Base-by-base conservation (phyloP, 345 rosid genomes). In the Euclidium syriacum region DNA sequence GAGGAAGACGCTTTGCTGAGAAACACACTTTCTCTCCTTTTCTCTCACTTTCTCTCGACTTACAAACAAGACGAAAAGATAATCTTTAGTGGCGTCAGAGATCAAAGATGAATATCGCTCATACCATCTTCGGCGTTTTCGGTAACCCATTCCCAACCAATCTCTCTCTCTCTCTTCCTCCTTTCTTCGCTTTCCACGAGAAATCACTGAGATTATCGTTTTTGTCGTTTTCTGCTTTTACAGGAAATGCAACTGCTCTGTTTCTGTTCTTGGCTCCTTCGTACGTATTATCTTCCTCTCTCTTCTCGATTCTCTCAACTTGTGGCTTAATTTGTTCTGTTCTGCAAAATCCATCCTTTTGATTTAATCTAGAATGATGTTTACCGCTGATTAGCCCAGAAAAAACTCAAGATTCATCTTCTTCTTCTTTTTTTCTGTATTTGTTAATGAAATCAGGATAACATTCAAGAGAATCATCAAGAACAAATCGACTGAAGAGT, bases 231-330 rank as follows among this genome's bases (percentile, higher is more conserved):
- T 50, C 16, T 52, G 3, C 26, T 66, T 17, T 72, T 73, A 6
- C 91, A 94, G 99, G 99, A 64, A 94, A 94, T 77, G 99, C 95
- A 22, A 84, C 97, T 39, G 99, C 95, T 66, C 70, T 87, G 72
- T 90, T 94, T 78, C 96, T 94, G 40, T 94, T 90, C 88, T 74
- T 94, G 77, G 69, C 97, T 57, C 99, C 99, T 18, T 65, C 79
- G 99, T 94, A 77, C 47, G 88, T 60, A 16, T 32, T 19, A 15
- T 27, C 52, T 43, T 27, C 20, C 10, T 54, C 35, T 41, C 32
- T 49, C 38, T 49, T 63, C 23, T 30, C 1, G 17, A 14, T 33
- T 47, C 30, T 62, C 18, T 22, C 41, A 42, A 8, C 3, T 12
- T 46, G 29, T 43, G 11, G 30, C 25, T 25, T 35, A n/a, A 16